These are phyloP conservation scores for Mucor sp. DNA, from an alignment of 371 early-diverging fungal genomes.

Conservation along the genomic window DNA sequence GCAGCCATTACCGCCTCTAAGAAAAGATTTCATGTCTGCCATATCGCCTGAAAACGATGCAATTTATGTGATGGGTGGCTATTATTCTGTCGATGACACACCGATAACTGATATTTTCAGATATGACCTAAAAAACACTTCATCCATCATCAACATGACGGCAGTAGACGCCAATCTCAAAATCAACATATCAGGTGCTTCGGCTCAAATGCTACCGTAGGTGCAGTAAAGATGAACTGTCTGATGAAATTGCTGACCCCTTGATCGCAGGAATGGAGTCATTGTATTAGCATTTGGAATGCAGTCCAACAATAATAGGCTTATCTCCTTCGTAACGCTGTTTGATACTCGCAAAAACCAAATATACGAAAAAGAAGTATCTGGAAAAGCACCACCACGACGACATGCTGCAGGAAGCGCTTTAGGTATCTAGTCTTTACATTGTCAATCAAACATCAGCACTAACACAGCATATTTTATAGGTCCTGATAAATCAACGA, in stretches of 20 bases:
- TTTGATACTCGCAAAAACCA: constrained; percentile 1
- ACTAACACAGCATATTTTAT: too few relatives aligned
- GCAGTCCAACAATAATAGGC: not conserved
- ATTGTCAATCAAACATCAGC: too few relatives aligned
- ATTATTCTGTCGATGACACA: too few relatives aligned
- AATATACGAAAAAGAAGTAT: not conserved
- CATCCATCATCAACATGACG: not conserved
- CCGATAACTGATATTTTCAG: not conserved
- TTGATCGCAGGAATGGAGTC: not conserved
- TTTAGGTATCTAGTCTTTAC: constrained; percentile 12
- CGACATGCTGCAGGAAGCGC: not conserved
- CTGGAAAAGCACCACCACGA: not conserved
- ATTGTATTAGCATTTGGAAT: constrained; percentile 2
- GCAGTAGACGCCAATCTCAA: not conserved
- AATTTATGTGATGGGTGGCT: not conserved
- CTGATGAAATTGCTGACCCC: not conserved
- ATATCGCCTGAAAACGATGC: constrained; percentile 4
- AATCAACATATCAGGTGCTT: not conserved
- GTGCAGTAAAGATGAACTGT: not conserved
- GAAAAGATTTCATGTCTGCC: not conserved
- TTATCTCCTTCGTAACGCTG: too few relatives aligned
- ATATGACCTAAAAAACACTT: constrained; percentile 1
- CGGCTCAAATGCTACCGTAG: constrained; percentile 3
- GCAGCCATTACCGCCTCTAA: not conserved
- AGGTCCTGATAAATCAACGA: constrained; percentile 14